Conservation (phyloP, 192 early-diverging fungal genomes). For the Gryganskiella cystojenkinii region DNA sequence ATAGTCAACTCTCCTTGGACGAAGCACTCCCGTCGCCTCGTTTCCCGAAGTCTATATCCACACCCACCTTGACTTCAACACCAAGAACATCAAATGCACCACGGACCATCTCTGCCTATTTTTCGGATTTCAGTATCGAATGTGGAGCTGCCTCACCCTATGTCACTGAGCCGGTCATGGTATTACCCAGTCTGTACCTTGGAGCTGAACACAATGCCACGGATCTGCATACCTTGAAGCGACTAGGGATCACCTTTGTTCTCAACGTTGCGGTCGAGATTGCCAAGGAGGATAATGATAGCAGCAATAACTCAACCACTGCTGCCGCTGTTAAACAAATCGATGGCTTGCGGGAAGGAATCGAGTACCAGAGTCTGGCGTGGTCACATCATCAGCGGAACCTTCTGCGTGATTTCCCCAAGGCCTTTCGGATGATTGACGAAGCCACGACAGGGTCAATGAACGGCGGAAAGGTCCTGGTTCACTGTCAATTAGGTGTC, state of each 20-base stretch:
- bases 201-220: slow-evolving; percentile 73
- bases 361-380: slow-evolving; percentile 68
- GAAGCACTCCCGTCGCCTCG: slow-evolving; percentile 36
- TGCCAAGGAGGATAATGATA: slow-evolving; percentile 26
- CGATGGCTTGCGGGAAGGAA: slow-evolving; percentile 12
- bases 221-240: slow-evolving; percentile 58
- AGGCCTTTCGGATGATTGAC: slow-evolving; percentile 75
- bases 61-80: neutral
- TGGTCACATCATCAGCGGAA: slow-evolving; percentile 83
- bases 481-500: slow-evolving; percentile 80
- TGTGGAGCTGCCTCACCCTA: slow-evolving; percentile 60
- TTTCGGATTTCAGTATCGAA: slow-evolving; percentile 48
- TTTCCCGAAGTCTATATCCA: slow-evolving; percentile 13
- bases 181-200: slow-evolving; percentile 75
- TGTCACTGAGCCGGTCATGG: slow-evolving; percentile 65
- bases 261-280: slow-evolving; percentile 85
- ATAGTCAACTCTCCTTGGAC: slow-evolving; percentile 42
- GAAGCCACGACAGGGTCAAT: slow-evolving; percentile 46
- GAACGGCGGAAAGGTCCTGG: slow-evolving; percentile 65
- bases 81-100: neutral
- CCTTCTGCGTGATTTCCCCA: slow-evolving; percentile 66
- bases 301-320: slow-evolving; percentile 24
- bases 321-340: slow-evolving; percentile 1
- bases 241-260: slow-evolving; percentile 67
- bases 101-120: slow-evolving; percentile 51